Percentiles rank a stretch among this genome's conserved stretches.
phyloP scores from a whole-genome alignment of 441 rosid species.

The Brassica hybrid region DNA sequence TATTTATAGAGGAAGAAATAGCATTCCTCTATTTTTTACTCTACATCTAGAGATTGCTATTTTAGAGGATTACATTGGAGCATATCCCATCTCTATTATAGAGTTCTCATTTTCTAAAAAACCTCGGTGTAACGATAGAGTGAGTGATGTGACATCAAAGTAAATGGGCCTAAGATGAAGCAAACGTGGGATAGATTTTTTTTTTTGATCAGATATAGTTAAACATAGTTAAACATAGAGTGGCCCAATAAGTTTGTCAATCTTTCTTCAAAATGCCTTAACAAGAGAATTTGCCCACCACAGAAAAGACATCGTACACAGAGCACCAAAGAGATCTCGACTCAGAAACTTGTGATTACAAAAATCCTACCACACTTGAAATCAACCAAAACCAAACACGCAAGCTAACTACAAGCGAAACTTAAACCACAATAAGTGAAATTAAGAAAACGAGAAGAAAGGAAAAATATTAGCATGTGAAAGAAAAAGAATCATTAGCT shows the following conservation, averaged over 20 bases:
- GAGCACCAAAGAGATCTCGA: neutral
- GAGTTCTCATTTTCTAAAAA: too few species aligned
- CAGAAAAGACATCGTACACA: neutral
- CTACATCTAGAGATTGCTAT: too few species aligned
- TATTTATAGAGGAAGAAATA: too few species aligned
- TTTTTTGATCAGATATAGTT: too few species aligned
- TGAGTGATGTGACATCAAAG: neutral
- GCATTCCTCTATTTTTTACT: too few species aligned
- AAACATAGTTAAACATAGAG: neutral
- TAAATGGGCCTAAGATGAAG: neutral
- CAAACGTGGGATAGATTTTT: too few species aligned
- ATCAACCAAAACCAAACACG: constrained; percentile 21
- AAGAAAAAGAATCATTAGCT: neutral
- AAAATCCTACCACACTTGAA: constrained; percentile 27
- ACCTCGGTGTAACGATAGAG: too few species aligned
- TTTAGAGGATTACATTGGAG: too few species aligned
- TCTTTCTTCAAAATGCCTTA: neutral
- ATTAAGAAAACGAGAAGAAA: constrained; percentile 8
- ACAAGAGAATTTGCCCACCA: neutral
- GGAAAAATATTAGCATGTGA: constrained; percentile 23
- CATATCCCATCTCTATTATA: too few species aligned
- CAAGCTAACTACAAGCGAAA: neutral
- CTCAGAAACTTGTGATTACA: constrained; percentile 15
- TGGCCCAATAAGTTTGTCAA: neutral
- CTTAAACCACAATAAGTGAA: constrained; percentile 4